Percentiles rank a stretch among this genome's conserved stretches.
These are phyloP conservation scores for Mortierella sp. DNA, from an alignment of 371 early-diverging fungal species.

Conservation along the genomic window DNA sequence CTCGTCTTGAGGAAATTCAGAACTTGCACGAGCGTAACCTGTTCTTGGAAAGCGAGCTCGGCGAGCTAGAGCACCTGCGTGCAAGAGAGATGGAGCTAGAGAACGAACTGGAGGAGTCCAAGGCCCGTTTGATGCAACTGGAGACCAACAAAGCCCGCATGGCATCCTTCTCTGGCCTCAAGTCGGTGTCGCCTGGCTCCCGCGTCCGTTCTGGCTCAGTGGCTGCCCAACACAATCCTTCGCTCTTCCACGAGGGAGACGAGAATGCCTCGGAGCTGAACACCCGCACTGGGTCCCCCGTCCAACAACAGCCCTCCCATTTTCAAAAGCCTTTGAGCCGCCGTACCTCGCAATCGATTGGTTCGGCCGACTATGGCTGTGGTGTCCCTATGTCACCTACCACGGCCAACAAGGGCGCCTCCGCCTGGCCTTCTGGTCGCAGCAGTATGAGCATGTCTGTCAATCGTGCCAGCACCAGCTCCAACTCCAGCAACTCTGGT, in stretches of 20 bases:
- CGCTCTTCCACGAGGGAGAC: constrained; percentile 38
- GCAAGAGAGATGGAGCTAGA: constrained; percentile 55
- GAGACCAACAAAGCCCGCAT: constrained; percentile 44
- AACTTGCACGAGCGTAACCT: constrained; percentile 47
- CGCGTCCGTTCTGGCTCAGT: constrained; percentile 48
- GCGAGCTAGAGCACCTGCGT: constrained; percentile 50
- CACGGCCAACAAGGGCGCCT: not conserved
- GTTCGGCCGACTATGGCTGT: constrained; percentile 2
- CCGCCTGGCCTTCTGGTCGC: constrained; percentile 52
- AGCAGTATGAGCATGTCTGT: constrained; percentile 37
- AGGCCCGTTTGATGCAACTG: constrained; percentile 34
- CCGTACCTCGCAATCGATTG: constrained; percentile 28
- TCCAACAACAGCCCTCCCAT: constrained; percentile 12
- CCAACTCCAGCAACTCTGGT: constrained; percentile 26
- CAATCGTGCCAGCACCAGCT: constrained; percentile 44
- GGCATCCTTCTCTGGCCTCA: constrained; percentile 42
- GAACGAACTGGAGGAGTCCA: constrained; percentile 37
- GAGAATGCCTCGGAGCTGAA: constrained; percentile 20
- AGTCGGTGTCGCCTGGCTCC: not conserved
- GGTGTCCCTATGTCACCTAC: constrained; percentile 34
- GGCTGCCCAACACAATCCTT: constrained; percentile 36
- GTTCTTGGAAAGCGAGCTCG: constrained; percentile 49
- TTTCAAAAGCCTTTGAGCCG: constrained; percentile 19
- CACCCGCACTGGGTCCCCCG: constrained; percentile 26
- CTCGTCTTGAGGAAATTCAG: constrained; percentile 46